These are phyloP conservation scores for Niebla homalea DNA, from an alignment of 495 filamentous ascomycete genomes.

Conservation along the genomic window DNA sequence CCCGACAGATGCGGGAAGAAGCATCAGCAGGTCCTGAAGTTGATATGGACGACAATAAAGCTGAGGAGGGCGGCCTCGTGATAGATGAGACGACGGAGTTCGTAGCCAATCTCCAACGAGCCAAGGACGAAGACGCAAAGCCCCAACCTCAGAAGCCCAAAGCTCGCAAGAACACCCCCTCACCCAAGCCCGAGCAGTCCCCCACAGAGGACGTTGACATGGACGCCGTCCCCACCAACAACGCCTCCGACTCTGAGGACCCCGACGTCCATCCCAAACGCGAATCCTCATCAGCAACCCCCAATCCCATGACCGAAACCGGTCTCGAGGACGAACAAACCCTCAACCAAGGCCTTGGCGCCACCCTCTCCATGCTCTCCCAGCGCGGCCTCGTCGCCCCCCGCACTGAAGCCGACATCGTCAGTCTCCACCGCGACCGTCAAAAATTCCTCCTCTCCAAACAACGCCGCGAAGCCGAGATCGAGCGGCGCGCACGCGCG, in stretches of 20 bases:
- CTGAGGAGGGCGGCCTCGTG: conserved; percentile 58
- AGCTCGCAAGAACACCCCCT: conserved; percentile 19
- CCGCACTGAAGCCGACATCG: conserved; percentile 45
- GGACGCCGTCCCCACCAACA: conserved; percentile 39
- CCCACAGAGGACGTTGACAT: conserved; percentile 50
- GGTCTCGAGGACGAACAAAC: conserved; percentile 78
- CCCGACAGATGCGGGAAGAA: conserved; percentile 68
- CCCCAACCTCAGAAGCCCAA: conserved; percentile 21
- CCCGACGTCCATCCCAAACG: conserved; percentile 35
- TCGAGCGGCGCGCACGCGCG: conserved; percentile 61
- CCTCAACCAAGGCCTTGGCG: conserved; percentile 63
- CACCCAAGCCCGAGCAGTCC: conserved; percentile 34
- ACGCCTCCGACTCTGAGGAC: conserved; percentile 43
- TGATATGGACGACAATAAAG: conserved; percentile 27
- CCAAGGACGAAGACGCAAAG: conserved; percentile 32
- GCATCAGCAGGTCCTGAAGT: conserved; percentile 35
- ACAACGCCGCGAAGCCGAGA: conserved; percentile 52
- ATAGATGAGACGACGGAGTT: conserved; percentile 95
- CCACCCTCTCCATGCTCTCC: conserved; percentile 66
- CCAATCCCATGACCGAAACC: conserved; percentile 46
- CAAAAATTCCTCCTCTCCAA: conserved; percentile 76
- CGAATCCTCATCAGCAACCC: conserved; percentile 30
- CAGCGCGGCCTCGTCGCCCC: conserved; percentile 68
- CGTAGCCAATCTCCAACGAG: conserved; percentile 67
- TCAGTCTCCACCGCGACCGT: conserved; percentile 57